Conservation (phyloP, 1,139 yeast species). For the Scheffersomyces insectosa region DNA sequence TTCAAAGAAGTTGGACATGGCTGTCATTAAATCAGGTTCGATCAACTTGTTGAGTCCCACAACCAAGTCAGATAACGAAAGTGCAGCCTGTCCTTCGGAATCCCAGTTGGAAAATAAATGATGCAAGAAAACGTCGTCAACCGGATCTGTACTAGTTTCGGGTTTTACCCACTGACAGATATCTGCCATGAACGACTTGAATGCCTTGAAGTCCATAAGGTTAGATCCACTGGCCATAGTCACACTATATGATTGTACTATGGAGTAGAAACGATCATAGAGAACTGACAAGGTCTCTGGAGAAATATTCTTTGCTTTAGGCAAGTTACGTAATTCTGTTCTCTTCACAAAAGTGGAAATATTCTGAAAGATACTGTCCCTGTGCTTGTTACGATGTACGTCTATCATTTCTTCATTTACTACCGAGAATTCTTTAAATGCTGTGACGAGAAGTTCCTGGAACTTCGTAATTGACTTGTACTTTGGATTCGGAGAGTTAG, state of each 20-base stretch:
- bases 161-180: constrained; percentile 73
- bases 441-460: constrained; percentile 86
- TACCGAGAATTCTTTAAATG: constrained; percentile 85
- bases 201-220: constrained; percentile 71
- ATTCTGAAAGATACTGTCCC: constrained; percentile 77
- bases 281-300: constrained; percentile 63
- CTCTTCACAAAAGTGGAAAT: constrained; percentile 90
- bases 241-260: constrained; percentile 65
- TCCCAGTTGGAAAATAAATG: constrained; percentile 78
- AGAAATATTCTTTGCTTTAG: constrained; percentile 64
- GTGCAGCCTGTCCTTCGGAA: constrained; percentile 48
- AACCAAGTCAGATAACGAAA: constrained; percentile 70
- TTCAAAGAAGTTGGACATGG: constrained; percentile 76
- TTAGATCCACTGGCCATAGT: constrained; percentile 73
- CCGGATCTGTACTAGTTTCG: constrained; percentile 27
- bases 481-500: constrained; percentile 65
- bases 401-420: constrained; percentile 75
- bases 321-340: constrained; percentile 84
- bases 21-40: constrained; percentile 74
- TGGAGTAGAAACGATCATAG: constrained; percentile 83
- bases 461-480: constrained; percentile 74
- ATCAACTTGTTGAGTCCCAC: constrained; percentile 70
- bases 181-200: constrained; percentile 72
- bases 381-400: constrained; percentile 68
- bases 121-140: constrained; percentile 52